These are phyloP conservation scores for Fusarium camptoceras DNA, from an alignment of 2,329 filamentous ascomycete species.

Conservation along the genomic window DNA sequence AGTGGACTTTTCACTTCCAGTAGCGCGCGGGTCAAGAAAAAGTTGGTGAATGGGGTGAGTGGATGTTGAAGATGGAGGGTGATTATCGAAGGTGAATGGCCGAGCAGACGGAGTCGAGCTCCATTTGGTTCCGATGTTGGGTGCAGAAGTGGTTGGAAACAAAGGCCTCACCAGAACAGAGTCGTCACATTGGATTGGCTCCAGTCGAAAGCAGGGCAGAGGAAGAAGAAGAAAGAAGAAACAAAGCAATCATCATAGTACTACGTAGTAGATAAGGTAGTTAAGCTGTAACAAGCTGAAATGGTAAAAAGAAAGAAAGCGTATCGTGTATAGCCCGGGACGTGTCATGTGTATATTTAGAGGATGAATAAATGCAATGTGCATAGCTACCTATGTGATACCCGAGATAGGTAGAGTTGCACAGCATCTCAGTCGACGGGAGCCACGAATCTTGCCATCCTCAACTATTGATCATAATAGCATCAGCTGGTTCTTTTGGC, in stretches of 20 bases:
- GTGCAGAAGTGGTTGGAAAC: conserved; percentile 18
- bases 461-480: conserved; percentile 3
- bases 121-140: conserved; percentile 8
- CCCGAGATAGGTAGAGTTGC: not conserved
- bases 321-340: conserved; percentile 5
- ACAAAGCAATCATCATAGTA: conserved; percentile 16
- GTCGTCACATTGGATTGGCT: conserved; percentile 2
- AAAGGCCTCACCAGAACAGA: conserved; percentile 35
- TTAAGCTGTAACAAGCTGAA: conserved; percentile 14
- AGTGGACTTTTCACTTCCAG: conserved; percentile 1
- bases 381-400: not conserved
- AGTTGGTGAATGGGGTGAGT: conserved; percentile 31
- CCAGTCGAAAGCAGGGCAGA: conserved; percentile 14
- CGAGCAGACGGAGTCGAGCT: conserved; percentile 6
- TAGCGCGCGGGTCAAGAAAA: conserved; percentile 42
- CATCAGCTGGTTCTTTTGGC: conserved; percentile 32
- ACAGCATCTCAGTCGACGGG: conserved; percentile 6
- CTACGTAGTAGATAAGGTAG: not conserved
- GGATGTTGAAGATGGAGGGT: conserved; percentile 30
- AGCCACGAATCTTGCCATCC: conserved; percentile 28
- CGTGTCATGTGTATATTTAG: not conserved
- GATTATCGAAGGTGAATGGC: conserved; percentile 32
- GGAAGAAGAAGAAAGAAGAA: conserved; percentile 15
- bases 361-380: not conserved
- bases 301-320: conserved; percentile 24